A percentile compares a stretch with the other conserved stretches of the same genome.
phyloP scores from a whole-genome alignment of 441 rosid genomes.

The Populus tomentosa region DNA sequence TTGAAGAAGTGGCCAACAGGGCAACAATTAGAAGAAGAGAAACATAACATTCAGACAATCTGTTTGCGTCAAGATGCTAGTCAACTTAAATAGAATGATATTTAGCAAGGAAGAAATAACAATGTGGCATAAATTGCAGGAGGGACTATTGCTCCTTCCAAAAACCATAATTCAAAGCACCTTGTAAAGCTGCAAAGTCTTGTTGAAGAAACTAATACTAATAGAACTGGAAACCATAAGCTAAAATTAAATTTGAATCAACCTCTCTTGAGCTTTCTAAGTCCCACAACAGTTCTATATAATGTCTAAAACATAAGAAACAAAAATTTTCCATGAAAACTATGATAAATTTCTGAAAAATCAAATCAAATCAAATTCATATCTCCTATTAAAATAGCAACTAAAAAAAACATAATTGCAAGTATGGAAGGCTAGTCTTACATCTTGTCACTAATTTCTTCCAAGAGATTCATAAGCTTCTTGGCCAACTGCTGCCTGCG shows the following conservation, averaged over 20 bases:
- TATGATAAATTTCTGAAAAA: neutral
- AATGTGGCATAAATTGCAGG: neutral
- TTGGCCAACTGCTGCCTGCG: constrained; percentile 91
- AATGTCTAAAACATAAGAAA: neutral
- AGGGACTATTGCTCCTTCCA: neutral
- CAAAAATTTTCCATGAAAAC: neutral
- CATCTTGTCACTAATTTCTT: constrained; percentile 92
- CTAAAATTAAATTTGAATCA: neutral
- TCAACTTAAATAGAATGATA: neutral
- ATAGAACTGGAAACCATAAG: neutral
- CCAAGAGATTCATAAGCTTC: constrained; percentile 88
- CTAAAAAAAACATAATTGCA: neutral
- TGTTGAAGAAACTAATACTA: neutral
- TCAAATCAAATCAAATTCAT: neutral
- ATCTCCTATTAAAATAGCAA: neutral
- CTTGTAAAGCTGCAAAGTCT: neutral
- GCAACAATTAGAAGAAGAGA: neutral
- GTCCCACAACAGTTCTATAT: neutral
- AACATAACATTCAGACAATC: neutral
- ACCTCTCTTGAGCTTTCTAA: neutral
- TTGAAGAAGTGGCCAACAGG: neutral
- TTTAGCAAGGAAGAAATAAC: neutral
- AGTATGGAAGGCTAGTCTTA: constrained; percentile 20
- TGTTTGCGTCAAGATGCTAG: neutral
- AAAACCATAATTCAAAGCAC: neutral